These are phyloP conservation scores for Polymyxa betae DNA, from an alignment of 208 protist species.

Conservation along the genomic window DNA sequence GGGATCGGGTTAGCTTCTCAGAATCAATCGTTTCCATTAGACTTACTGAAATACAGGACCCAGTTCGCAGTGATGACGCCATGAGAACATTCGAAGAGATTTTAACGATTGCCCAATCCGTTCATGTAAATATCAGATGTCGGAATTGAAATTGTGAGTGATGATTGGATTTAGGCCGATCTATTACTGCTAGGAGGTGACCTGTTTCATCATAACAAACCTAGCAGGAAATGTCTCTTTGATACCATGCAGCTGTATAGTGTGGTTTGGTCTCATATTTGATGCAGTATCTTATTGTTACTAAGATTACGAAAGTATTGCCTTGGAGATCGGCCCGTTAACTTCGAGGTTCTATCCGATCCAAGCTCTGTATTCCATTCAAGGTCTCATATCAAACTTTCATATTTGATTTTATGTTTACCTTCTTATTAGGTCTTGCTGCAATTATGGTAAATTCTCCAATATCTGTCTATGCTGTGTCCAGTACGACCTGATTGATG, in stretches of 20 bases:
- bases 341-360: conserved; percentile 87
- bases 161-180: conserved; percentile 78
- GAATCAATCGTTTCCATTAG: no score
- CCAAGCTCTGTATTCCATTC: neutral
- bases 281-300: neutral
- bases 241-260: conserved; percentile 34
- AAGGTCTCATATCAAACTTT: neutral
- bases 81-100: conserved; percentile 97
- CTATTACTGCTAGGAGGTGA: conserved; percentile 95
- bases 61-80: conserved; percentile 92
- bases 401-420: neutral
- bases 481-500: neutral
- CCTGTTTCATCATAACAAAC: conserved; percentile 99
- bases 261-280: neutral
- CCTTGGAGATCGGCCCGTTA: conserved; percentile 69
- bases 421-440: conserved; percentile 50
- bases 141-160: neutral
- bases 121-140: conserved; percentile 64
- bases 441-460: conserved; percentile 72
- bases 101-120: conserved; percentile 80
- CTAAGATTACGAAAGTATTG: conserved; percentile 64
- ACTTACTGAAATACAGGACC: conserved; percentile 78
- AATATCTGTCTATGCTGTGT: neutral
- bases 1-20: conserved; percentile 42
- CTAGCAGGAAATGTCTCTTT: conserved; percentile 85